phyloP scores from a whole-genome alignment of 2,329 filamentous ascomycete genomes.

The Penicillium hordei region DNA sequence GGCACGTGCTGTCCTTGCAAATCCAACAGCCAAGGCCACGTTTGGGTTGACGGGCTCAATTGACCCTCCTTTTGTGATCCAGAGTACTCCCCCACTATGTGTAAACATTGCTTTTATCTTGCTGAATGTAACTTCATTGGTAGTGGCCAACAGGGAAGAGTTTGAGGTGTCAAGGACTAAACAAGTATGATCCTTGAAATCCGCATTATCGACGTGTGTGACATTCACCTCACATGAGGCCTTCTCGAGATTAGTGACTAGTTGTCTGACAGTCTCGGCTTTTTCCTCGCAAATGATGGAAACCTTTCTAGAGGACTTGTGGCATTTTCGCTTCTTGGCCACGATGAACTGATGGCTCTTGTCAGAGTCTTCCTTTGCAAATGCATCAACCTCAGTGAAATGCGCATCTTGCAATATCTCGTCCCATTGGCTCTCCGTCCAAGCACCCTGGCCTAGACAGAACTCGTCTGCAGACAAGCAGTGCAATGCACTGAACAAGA shows the following conservation, averaged over 20 bases:
- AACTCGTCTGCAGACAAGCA: slow-evolving; percentile 4
- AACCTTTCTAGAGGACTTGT: neutral
- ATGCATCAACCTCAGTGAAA: neutral
- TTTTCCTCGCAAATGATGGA: slow-evolving; percentile 15
- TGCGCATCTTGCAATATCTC: slow-evolving; percentile 3
- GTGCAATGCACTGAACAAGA: slow-evolving; percentile 13
- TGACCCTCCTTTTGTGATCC: slow-evolving; percentile 25
- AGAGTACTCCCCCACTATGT: slow-evolving; percentile 20
- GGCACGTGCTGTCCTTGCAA: slow-evolving; percentile 29
- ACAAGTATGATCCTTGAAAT: slow-evolving; percentile 17
- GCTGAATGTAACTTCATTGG: slow-evolving; percentile 1
- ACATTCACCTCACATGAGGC: slow-evolving; percentile 5
- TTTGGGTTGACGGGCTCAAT: slow-evolving; percentile 15
- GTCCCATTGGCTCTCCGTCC: neutral
- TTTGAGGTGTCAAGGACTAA: slow-evolving; percentile 20
- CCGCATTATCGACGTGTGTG: slow-evolving; percentile 6
- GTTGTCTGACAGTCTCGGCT: neutral
- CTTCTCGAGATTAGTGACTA: slow-evolving; percentile 2
- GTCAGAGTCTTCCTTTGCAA: neutral
- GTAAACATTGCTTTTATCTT: slow-evolving; percentile 21
- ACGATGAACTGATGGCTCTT: slow-evolving; percentile 8
- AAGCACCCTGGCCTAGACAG: neutral
- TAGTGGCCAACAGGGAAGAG: neutral
- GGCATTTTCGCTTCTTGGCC: neutral
- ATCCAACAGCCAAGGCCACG: slow-evolving; percentile 21